A percentile compares a stretch with the other conserved stretches of the same genome.
Evolutionary conservation across 805 yeast genomes (phyloP).

Genomic region (Hanseniaspora osmophila): DNA sequence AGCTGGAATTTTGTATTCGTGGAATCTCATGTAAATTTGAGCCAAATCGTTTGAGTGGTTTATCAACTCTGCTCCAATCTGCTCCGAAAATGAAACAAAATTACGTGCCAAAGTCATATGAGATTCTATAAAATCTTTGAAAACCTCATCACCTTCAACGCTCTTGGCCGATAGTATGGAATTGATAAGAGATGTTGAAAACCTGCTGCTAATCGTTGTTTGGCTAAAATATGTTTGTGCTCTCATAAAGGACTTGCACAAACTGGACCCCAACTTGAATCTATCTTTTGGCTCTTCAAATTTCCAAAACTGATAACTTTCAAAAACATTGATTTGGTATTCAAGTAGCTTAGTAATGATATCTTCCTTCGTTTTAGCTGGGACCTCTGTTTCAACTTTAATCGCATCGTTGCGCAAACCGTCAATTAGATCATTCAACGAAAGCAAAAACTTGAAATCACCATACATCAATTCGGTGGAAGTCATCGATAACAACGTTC

Average conservation of each 20-base stretch:
- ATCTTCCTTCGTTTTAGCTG: slow-evolving; percentile 33
- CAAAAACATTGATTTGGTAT: slow-evolving; percentile 56
- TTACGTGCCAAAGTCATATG: slow-evolving; percentile 43
- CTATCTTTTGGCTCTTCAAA: slow-evolving; percentile 44
- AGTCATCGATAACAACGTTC: slow-evolving; percentile 43
- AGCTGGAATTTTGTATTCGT: slow-evolving; percentile 34
- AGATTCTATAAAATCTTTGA: slow-evolving; percentile 29
- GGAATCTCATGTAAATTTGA: slow-evolving; percentile 37
- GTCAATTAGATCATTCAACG: slow-evolving; percentile 41
- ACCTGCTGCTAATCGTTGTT: slow-evolving; percentile 25
- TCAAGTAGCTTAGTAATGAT: slow-evolving; percentile 40
- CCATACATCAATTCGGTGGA: slow-evolving; percentile 60
- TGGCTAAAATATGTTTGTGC: not conserved
- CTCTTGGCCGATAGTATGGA: slow-evolving; percentile 28
- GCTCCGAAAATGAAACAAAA: slow-evolving; percentile 36
- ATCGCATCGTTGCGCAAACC: slow-evolving; percentile 39
- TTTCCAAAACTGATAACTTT: slow-evolving; percentile 59
- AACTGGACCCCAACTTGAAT: slow-evolving; percentile 42
- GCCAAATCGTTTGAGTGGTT: slow-evolving; percentile 42
- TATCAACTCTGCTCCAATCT: slow-evolving; percentile 34
- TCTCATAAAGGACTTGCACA: slow-evolving; percentile 34
- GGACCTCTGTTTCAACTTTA: slow-evolving; percentile 23
- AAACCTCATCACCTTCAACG: slow-evolving; percentile 24
- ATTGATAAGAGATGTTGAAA: slow-evolving; percentile 39
- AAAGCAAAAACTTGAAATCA: slow-evolving; percentile 47